phyloP scores from a whole-genome alignment of 129 eudicot species.

The Sambucus nigra region DNA sequence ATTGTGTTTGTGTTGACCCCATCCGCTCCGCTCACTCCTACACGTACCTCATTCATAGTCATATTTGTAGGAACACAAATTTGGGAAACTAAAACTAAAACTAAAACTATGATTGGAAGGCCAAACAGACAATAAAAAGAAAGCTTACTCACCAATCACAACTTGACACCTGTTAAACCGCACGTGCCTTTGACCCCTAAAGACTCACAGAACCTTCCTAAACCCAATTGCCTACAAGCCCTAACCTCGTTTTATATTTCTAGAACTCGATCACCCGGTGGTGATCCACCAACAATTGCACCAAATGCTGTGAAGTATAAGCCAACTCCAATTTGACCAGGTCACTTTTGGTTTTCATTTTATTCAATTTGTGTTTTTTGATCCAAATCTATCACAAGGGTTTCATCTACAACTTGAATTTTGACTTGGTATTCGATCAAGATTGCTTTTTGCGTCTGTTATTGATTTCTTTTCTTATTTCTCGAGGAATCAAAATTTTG shows the following conservation, averaged over 20 bases:
- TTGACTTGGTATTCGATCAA: constrained; percentile 4
- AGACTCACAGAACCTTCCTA: constrained; percentile 35
- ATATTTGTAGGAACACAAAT: too few relatives aligned
- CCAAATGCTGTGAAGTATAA: constrained; percentile 2
- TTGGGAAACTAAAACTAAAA: too few relatives aligned
- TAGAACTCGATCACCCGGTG: constrained; percentile 4
- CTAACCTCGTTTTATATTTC: constrained; percentile 20
- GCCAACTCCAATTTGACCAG: constrained; percentile 10
- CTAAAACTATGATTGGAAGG: constrained; percentile 11
- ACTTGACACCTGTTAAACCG: constrained; percentile 28
- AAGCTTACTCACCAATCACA: background rate
- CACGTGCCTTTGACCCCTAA: constrained; percentile 49
- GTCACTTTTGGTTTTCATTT: constrained; percentile 12
- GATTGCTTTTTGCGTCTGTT: constrained; percentile 4
- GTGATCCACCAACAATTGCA: background rate
- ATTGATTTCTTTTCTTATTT: background rate
- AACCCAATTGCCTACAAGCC: constrained; percentile 26
- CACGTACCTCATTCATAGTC: too few relatives aligned
- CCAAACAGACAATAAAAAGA: constrained; percentile 20
- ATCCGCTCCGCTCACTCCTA: too few relatives aligned
- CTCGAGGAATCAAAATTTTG: constrained; percentile 10
- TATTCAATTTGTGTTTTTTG: constrained; percentile 7
- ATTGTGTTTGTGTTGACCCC: too few relatives aligned
- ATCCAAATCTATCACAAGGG: background rate
- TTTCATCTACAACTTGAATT: background rate